Evolutionary conservation across 768 basidiomycete species (phyloP).

Genomic region (Trametes cingulata): DNA sequence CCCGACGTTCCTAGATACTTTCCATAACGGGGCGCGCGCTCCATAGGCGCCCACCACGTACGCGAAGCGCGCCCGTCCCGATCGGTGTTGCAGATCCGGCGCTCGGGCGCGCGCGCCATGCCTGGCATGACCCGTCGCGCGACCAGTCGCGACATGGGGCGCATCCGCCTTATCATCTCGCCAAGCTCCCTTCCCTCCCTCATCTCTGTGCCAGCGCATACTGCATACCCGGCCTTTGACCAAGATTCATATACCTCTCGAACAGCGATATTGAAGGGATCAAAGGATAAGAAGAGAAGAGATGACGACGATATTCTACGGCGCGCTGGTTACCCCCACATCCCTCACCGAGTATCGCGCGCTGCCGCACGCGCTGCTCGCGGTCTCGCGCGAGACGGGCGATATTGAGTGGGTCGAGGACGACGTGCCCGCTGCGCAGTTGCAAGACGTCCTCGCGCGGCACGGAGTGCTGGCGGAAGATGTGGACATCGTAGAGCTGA

Average conservation of each 20-base stretch:
- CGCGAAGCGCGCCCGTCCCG: background rate
- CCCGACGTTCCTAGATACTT: constrained; percentile 4
- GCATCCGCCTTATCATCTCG: background rate
- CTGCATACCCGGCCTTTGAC: background rate
- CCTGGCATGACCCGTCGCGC: background rate
- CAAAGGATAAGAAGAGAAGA: background rate
- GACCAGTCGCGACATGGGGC: background rate
- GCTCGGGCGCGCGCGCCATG: background rate
- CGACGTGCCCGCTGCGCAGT: constrained; percentile 47
- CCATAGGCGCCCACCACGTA: background rate
- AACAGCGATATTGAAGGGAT: background rate
- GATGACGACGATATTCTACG: constrained; percentile 51
- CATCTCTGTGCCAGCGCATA: constrained; percentile 1
- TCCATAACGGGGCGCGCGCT: constrained; percentile 1
- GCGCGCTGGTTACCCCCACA: constrained; percentile 57
- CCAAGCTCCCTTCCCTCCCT: background rate
- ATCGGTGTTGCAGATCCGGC: background rate
- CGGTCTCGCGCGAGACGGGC: constrained; percentile 47
- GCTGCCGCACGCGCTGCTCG: constrained; percentile 55
- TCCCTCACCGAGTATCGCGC: constrained; percentile 45
- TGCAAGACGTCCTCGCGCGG: constrained; percentile 52
- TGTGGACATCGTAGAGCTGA: constrained; percentile 40
- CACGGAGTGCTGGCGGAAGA: constrained; percentile 47
- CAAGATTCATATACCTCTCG: background rate
- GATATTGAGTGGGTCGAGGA: constrained; percentile 72